Evolutionary conservation across 441 rosid species (phyloP).

Genomic region (California macrophylla): DNA sequence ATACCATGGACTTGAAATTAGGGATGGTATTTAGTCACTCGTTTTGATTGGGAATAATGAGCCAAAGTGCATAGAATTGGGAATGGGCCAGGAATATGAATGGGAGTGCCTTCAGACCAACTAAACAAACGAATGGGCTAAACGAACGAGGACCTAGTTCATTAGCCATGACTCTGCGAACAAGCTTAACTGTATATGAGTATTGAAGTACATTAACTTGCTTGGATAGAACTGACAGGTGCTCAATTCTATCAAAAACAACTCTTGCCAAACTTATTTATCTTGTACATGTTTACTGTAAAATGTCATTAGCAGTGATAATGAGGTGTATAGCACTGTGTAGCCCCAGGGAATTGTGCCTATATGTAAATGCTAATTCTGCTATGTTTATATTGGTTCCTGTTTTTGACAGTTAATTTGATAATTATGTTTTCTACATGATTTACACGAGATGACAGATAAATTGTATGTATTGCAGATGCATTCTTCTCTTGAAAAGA

Average conservation of each 20-base stretch:
- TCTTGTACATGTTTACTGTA: not conserved
- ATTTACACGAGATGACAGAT: not conserved
- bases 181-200: not conserved
- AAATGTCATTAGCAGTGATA: not conserved
- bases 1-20: not conserved
- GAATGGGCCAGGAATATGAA: not conserved
- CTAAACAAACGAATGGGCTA: not conserved
- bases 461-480: not conserved
- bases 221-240: not conserved
- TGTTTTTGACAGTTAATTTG: not conserved
- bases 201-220: not conserved
- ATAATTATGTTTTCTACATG: not conserved
- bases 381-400: not conserved
- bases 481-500: constrained; percentile 7
- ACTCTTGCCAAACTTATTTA: not conserved
- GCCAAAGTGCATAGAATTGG: not conserved
- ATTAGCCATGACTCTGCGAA: not conserved
- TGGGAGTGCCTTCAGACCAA: not conserved
- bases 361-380: not conserved
- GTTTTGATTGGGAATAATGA: not conserved
- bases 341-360: not conserved
- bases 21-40: not conserved
- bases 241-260: not conserved
- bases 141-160: not conserved
- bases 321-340: not conserved